Conservation (phyloP, 1,284 basidiomycete genomes). For the Gomphus bonarii region DNA sequence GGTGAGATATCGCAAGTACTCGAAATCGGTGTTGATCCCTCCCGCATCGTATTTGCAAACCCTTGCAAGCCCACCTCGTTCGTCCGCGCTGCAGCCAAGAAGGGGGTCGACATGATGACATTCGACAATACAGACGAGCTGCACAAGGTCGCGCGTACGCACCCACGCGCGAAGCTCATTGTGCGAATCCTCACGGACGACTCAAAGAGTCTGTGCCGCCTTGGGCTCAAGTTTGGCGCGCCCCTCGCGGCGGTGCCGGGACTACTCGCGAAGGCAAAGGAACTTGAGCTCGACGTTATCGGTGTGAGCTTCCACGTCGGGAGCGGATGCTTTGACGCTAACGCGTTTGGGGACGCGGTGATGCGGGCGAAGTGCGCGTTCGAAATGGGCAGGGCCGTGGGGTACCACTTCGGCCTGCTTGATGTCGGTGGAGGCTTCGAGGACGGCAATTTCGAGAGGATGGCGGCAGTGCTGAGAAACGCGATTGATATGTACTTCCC, state of each 20-base stretch:
- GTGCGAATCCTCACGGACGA: conserved; percentile 96
- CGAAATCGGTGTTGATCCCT: conserved; percentile 58
- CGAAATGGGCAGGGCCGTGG: conserved; percentile 76
- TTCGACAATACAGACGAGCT: conserved; percentile 98
- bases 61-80: conserved; percentile 97
- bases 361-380: conserved; percentile 77
- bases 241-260: conserved; percentile 74
- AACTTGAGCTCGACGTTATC: conserved; percentile 79
- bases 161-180: conserved; percentile 82
- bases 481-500: conserved; percentile 84
- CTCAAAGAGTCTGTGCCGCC: conserved; percentile 86
- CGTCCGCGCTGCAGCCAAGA: conserved; percentile 73
- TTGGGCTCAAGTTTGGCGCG: conserved; percentile 97
- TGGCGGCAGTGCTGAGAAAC: conserved; percentile 62
- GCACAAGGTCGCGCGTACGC: conserved; percentile 83
- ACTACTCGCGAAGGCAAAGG: conserved; percentile 71
- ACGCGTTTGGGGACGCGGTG: conserved; percentile 86
- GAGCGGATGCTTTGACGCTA: conserved; percentile 90
- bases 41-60: conserved; percentile 94
- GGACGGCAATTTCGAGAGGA: conserved; percentile 77
- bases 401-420: conserved; percentile 77
- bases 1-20: conserved; percentile 87
- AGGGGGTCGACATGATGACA: conserved; percentile 87
- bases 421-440: conserved; percentile 98
- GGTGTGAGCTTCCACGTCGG: conserved; percentile 99